Base-by-base conservation (phyloP, 106 monocot genomes). In the Allium sativum region DNA sequence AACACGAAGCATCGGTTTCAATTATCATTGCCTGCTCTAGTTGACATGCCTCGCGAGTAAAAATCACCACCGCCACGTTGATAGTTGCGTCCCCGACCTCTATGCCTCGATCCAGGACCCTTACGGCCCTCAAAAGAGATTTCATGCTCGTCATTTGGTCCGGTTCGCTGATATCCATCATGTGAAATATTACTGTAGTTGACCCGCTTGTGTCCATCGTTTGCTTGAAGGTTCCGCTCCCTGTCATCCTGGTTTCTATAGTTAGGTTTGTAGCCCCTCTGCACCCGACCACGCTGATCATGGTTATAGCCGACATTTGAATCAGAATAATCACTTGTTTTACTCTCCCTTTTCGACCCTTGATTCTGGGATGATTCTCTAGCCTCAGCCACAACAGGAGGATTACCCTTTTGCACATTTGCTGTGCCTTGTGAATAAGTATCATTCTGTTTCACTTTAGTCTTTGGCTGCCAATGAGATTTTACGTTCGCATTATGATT, bases 161-260 rank as follows among this genome's bases (percentile, higher is more conserved):
- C 77, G 50, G 67, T 44, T 18, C 53, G 71, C 64, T 77, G 79
- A 69, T 87, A 87, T 50, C 65, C 77, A 55, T 61, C 66, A 18
- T 61, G 76, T 7, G 59, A 18, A 53, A 53, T 64, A 31, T 31
- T 31, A 31, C 31, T 31, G 8, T 50, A 6, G 46, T 53, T 71
- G 51, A 63, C 76, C 22, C 64, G 18, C 71, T 56, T 67, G 46
- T 70, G 73, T 41, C 40, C 66, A 31, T 31, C 31, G 48, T 68
- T 87, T 7, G 22, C 31, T 50, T 56, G 58, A 48, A 42, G 54
- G 22, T 66, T 71, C 31, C 62, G 72, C 46, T 21, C 47, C 14
- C 17, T 59, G 31, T 1, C 31, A 48, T 65, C 72, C 12, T 56
- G 59, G 17, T 53, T 58, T 62, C 74, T 65, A 44, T 55, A 48